Evolutionary conservation across 169 alveolate genomes (phyloP).

Genomic region (Babesia divergens): DNA sequence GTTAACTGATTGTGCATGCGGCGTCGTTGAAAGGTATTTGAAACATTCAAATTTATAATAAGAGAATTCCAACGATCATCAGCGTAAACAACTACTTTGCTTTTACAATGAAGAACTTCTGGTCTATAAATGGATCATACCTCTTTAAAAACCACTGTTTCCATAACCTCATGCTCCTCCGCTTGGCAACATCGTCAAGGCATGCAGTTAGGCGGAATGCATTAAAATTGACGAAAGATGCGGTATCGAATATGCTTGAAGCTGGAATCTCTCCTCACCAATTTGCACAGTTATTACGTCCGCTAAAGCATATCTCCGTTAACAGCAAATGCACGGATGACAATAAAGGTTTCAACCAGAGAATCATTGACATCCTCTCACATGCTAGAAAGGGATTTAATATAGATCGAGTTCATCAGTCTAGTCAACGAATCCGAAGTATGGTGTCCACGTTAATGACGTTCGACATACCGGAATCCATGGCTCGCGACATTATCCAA

Average conservation of each 20-base stretch:
- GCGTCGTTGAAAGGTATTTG: no score
- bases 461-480: constrained; percentile 1
- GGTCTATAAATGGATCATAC: no score
- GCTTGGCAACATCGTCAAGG: neutral
- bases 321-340: neutral
- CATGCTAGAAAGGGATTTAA: neutral
- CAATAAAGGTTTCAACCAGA: neutral
- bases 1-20: no score
- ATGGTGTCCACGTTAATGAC: neutral
- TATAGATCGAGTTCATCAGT: neutral
- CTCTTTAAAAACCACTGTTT: no score
- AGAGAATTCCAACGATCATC: no score
- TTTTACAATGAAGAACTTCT: no score
- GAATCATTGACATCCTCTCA: neutral
- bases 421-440: neutral
- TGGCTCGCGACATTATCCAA: constrained; percentile 28
- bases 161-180: neutral
- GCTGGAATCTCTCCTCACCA: neutral
- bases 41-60: no score
- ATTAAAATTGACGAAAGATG: neutral
- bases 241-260: neutral
- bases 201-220: neutral
- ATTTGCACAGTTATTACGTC: neutral
- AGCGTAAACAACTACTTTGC: no score
- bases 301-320: neutral